Evolutionary conservation across 2,329 filamentous ascomycete species (phyloP), one percentile per base, ranked within the genome.

Genomic region (Microascus cirrosus): DNA sequence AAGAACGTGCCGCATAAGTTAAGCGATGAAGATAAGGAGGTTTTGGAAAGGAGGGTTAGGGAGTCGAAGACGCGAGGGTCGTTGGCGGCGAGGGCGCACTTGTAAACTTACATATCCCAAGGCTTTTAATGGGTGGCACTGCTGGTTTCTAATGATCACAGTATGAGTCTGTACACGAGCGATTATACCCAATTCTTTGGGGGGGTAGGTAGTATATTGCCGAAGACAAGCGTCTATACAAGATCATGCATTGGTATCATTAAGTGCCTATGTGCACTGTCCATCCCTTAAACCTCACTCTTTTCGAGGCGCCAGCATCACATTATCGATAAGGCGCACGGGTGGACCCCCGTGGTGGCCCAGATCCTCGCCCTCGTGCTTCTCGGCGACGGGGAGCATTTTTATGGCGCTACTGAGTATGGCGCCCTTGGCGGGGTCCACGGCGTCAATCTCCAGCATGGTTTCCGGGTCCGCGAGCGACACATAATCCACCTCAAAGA

Each of bases 241-340:
- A 45, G 39, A 11, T 24, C 7, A 22, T 22, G 13, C 45, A 50
- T 24, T 20, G 45, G 45, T 24, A 22, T 50, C 45, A 50, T 50
- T 50, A 50, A 22, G 20, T 22, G 39, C n/a, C 20, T 24, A 50
- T 2, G 12, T 22, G 11, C 22, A 20, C 3, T 24, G 22, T 22
- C 20, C n/a, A 13, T 22, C 11, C 22, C 22, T 13, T 20, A 24
- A 24, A 50, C 12, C 45, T 50, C 45, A 50, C 10, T 5, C 22
- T 11, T n/a, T 13, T 20, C 32, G 62, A 0, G 80, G 76, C 63
- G 78, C 73, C 36, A 93, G 69, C 58, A 95, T 86, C 62, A 97
- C 85, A 67, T 99, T 99, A 68, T 99, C 94, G 69, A 99, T 96
- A 71, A 99, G 74, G 61, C 94, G 80, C 54, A 99, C 94, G 1